Conservation (phyloP, 495 filamentous ascomycete species). For the Lindgomyces ingoldianus region DNA sequence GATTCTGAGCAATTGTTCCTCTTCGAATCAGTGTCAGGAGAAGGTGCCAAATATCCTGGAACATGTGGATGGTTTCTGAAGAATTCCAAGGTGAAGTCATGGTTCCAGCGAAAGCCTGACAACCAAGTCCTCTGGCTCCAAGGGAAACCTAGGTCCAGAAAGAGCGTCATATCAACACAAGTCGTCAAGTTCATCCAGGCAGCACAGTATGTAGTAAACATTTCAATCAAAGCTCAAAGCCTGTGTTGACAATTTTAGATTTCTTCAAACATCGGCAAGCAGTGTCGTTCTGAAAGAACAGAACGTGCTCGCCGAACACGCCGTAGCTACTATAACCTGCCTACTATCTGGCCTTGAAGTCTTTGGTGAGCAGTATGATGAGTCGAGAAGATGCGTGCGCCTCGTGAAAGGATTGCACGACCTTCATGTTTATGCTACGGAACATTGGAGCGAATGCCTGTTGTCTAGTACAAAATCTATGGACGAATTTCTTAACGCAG, state of each 20-base stretch:
- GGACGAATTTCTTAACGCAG: too few species aligned
- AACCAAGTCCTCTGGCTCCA: constrained; percentile 15
- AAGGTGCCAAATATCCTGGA: constrained; percentile 6
- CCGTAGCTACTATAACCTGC: neutral
- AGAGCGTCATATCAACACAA: constrained; percentile 11
- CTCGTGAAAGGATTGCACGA: constrained; percentile 12
- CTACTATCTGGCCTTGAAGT: neutral
- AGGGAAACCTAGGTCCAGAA: constrained; percentile 23
- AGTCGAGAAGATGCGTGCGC: neutral
- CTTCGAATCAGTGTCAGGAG: constrained; percentile 2
- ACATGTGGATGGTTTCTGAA: constrained; percentile 17
- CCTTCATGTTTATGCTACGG: constrained; percentile 9
- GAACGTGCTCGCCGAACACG: neutral
- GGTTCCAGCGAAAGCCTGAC: constrained; percentile 8
- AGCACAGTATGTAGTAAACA: neutral
- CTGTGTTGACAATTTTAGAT: neutral
- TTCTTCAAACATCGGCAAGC: neutral
- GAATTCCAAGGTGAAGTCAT: neutral
- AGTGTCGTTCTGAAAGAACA: neutral
- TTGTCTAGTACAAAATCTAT: too few species aligned
- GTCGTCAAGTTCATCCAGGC: neutral
- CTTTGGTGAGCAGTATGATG: neutral
- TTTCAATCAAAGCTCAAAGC: too few species aligned
- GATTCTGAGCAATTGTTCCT: constrained; percentile 19
- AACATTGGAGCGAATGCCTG: constrained; percentile 16